phyloP scores from a whole-genome alignment of 2,329 filamentous ascomycete genomes.

The Capronia epimyces region DNA sequence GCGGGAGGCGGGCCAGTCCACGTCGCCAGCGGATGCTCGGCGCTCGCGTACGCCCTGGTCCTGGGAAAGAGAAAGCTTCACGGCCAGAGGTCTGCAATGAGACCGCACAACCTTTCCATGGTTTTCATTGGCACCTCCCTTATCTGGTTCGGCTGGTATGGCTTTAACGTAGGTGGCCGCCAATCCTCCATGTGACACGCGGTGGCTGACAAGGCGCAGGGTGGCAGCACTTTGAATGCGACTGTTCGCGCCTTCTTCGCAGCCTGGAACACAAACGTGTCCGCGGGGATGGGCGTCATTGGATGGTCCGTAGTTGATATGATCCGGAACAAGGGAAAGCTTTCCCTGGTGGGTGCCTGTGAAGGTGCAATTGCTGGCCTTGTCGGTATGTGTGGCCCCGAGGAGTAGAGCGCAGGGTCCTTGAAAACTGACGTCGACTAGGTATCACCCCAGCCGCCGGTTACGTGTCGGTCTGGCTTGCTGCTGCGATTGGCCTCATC shows the following conservation, averaged over 20 bases:
- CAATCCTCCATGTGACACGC: background rate
- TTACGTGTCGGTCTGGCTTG: constrained; percentile 50
- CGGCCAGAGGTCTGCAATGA: constrained; percentile 45
- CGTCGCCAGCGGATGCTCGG: constrained; percentile 64
- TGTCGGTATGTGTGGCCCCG: constrained; percentile 33
- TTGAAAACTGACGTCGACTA: background rate
- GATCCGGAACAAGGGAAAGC: constrained; percentile 48
- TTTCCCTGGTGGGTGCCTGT: constrained; percentile 53
- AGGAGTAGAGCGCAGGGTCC: background rate
- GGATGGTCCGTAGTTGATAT: constrained; percentile 52
- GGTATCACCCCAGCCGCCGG: constrained; percentile 55
- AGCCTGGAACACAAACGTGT: constrained; percentile 55
- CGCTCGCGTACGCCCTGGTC: constrained; percentile 67
- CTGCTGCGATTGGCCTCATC: constrained; percentile 52
- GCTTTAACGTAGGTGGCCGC: constrained; percentile 44
- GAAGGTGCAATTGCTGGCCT: constrained; percentile 55
- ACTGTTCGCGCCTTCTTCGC: constrained; percentile 51
- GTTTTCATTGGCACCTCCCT: constrained; percentile 61
- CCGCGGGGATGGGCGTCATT: constrained; percentile 50
- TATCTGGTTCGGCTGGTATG: constrained; percentile 51
- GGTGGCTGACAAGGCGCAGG: constrained; percentile 29
- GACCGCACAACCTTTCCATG: constrained; percentile 66
- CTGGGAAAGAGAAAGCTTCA: constrained; percentile 62
- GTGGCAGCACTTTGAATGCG: constrained; percentile 51
- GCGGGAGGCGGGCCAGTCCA: constrained; percentile 70